Conservation (phyloP, 192 early-diverging fungal genomes). For the Mortierella alpina region DNA sequence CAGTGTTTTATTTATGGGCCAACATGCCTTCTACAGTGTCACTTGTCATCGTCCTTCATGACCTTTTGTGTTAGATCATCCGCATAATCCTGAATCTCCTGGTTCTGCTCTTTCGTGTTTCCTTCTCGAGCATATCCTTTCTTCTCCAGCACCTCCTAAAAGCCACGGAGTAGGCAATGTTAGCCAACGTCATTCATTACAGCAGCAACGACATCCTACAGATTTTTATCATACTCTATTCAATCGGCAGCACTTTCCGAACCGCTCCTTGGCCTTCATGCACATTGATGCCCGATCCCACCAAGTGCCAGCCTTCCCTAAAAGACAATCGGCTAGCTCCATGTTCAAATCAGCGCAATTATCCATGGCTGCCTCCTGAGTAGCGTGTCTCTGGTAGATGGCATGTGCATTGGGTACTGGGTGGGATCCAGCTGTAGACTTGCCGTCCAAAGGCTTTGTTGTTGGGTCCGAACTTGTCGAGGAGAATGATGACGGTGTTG, state of each 20-base stretch:
- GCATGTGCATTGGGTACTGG: constrained; percentile 12
- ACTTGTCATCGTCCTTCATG: constrained; percentile 27
- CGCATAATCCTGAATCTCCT: constrained; percentile 35
- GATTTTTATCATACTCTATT: constrained; percentile 29
- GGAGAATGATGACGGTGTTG: background rate
- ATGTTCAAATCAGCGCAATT: constrained; percentile 50
- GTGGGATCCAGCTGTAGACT: constrained; percentile 10
- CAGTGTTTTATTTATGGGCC: no score
- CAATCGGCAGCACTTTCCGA: constrained; percentile 33
- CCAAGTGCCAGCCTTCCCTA: constrained; percentile 37
- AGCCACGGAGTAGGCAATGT: background rate
- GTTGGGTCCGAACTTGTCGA: constrained; percentile 9
- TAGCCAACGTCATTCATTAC: background rate
- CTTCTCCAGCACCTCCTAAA: constrained; percentile 33
- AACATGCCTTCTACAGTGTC: no score
- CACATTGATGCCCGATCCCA: constrained; percentile 50
- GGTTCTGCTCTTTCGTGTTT: constrained; percentile 39
- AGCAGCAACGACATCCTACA: background rate
- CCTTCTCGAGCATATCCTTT: constrained; percentile 38
- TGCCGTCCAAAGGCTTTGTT: background rate
- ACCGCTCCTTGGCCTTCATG: constrained; percentile 34
- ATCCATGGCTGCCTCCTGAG: constrained; percentile 28
- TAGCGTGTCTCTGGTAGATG: constrained; percentile 32
- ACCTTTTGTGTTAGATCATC: constrained; percentile 26
- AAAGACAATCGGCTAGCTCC: constrained; percentile 40